phyloP scores from a whole-genome alignment of 106 monocot species.

The Triglochin maritima region DNA sequence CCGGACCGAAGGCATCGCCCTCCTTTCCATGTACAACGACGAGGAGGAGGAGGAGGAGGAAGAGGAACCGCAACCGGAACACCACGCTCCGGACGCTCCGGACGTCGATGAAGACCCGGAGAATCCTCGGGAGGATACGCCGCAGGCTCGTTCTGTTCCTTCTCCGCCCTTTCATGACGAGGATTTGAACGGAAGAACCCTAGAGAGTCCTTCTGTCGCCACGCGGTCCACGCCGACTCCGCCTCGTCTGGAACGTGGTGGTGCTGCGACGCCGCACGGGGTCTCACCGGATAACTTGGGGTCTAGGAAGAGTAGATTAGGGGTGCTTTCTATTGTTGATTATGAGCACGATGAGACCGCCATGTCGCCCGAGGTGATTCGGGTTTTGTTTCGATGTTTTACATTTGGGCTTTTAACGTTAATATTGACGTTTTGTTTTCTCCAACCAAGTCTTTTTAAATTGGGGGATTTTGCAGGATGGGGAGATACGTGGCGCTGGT shows the following conservation, averaged over 20 bases:
- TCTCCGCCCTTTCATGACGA: conserved; percentile 26
- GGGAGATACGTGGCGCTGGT: conserved; percentile 19
- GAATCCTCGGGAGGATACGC: conserved; percentile 5
- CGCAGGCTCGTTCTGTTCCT: conserved; percentile 6
- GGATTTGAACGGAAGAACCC: conserved; percentile 34
- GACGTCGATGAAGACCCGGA: conserved; percentile 16
- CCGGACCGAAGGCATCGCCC: conserved; percentile 54
- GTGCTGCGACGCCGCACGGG: too few species aligned
- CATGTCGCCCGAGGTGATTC: conserved; percentile 74
- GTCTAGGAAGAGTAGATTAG: conserved; percentile 14
- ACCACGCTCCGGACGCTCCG: neutral
- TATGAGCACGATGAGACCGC: conserved; percentile 82
- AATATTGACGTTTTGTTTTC: neutral
- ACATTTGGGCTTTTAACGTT: neutral
- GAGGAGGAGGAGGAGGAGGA: conserved; percentile 65
- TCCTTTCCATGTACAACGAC: conserved; percentile 82
- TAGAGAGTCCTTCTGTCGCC: conserved; percentile 23
- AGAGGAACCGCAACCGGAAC: neutral
- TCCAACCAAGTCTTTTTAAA: neutral
- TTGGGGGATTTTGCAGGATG: conserved; percentile 27
- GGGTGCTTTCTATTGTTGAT: conserved; percentile 60
- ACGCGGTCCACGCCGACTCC: conserved; percentile 5
- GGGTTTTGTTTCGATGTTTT: neutral
- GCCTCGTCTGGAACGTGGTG: conserved; percentile 14
- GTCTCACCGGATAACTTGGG: neutral